Conservation (phyloP, 1,284 basidiomycete species). For the Marasmius tenuissimus region DNA sequence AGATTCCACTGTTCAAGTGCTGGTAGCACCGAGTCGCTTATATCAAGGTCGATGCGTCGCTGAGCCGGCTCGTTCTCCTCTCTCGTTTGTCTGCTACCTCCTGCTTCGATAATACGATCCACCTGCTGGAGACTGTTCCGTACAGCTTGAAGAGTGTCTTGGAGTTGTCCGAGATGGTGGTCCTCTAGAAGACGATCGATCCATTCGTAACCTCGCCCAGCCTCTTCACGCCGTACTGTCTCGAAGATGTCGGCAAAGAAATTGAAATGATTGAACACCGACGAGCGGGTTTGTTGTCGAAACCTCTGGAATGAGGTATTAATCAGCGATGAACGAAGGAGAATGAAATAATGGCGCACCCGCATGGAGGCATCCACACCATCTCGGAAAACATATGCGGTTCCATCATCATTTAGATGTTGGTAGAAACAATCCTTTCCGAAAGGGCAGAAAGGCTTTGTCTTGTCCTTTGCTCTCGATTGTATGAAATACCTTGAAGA, state of each 20-base stretch:
- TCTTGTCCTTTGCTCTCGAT: conserved; percentile 37
- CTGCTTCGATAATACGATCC: background rate
- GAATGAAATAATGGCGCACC: conserved; percentile 23
- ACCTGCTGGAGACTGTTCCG: background rate
- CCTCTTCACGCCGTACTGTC: conserved; percentile 3
- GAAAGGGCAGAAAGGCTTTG: conserved; percentile 64
- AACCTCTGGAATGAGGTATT: conserved; percentile 1
- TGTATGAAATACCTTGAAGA: conserved; percentile 56
- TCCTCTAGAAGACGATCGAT: conserved; percentile 7
- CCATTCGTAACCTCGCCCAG: conserved; percentile 2
- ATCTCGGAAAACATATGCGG: conserved; percentile 50
- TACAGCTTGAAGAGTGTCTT: conserved; percentile 4
- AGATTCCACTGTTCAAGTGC: background rate
- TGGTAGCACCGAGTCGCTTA: background rate
- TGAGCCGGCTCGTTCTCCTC: background rate
- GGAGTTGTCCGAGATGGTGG: background rate
- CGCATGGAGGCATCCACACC: conserved; percentile 57
- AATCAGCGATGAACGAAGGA: background rate
- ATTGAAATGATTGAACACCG: background rate
- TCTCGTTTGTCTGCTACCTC: background rate
- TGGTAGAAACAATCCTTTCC: conserved; percentile 77
- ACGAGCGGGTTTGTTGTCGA: background rate
- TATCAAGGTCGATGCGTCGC: background rate
- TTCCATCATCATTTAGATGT: conserved; percentile 65
- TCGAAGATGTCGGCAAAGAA: conserved; percentile 8